A percentile compares a stretch with the other conserved stretches of the same genome.
Conservation (phyloP, 139 green algal species). For the Haematococcus lacustris region DNA sequence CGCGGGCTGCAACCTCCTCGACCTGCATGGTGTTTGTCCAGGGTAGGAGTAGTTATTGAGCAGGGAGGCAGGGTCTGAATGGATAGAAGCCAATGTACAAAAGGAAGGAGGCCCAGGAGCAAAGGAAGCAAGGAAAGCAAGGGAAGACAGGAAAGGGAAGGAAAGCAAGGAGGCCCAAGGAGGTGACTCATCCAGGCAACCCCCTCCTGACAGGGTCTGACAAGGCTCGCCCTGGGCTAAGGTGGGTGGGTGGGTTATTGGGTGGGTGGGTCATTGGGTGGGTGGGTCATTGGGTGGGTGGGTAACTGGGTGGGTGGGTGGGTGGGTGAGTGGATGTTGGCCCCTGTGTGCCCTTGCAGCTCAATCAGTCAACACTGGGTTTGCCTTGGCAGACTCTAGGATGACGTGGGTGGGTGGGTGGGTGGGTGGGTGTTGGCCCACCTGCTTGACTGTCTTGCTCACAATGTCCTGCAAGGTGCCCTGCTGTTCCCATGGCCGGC, state of each 20-base stretch:
- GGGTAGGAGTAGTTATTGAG: not conserved
- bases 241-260: too few relatives aligned
- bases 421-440: too few relatives aligned
- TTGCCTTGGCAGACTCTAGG: too few relatives aligned
- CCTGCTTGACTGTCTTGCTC: conserved; percentile 1
- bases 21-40: not conserved
- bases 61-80: not conserved
- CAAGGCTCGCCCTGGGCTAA: too few relatives aligned
- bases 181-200: not conserved
- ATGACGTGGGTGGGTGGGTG: too few relatives aligned
- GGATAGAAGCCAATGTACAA: not conserved
- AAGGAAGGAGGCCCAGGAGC: not conserved
- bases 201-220: too few relatives aligned
- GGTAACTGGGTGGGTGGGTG: too few relatives aligned
- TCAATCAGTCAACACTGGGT: too few relatives aligned
- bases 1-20: not conserved
- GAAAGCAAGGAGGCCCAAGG: not conserved
- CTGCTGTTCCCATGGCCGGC: not conserved
- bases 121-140: not conserved
- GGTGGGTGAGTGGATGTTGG: too few relatives aligned
- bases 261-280: too few relatives aligned
- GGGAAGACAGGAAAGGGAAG: not conserved
- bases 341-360: too few relatives aligned
- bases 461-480: not conserved
- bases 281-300: too few relatives aligned